Evolutionary conservation across 306 rosid species (phyloP).

Genomic region (Rosa multiflora): DNA sequence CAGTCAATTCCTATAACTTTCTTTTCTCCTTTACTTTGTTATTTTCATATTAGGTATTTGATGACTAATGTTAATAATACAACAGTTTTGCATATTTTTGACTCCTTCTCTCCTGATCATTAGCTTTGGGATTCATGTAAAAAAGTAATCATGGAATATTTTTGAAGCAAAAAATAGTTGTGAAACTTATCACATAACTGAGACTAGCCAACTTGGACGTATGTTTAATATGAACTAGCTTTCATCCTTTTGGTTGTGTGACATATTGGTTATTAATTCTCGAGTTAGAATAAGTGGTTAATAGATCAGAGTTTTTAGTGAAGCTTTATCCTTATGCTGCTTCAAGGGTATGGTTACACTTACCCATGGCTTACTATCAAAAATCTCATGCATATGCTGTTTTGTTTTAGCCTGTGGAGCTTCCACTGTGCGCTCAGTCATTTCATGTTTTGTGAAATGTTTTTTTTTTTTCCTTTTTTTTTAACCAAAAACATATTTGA

Average conservation of each 20-base stretch:
- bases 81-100: no score
- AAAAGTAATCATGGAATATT: background rate
- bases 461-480: background rate
- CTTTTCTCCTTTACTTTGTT: no score
- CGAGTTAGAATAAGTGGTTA: no score
- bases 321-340: background rate
- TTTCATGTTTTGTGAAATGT: background rate
- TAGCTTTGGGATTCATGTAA: background rate
- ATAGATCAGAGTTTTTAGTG: background rate
- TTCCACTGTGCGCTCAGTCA: background rate
- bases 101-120: background rate
- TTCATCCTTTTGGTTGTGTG: background rate
- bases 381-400: background rate
- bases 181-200: background rate
- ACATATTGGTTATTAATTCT: background rate
- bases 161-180: background rate
- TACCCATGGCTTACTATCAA: background rate
- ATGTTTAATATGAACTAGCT: background rate
- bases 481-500: background rate
- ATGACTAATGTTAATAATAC: no score
- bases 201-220: background rate
- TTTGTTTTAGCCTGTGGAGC: background rate
- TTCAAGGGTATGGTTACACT: background rate
- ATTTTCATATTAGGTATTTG: no score
- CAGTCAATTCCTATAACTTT: no score